These are phyloP conservation scores for Apiospora aurea DNA, from an alignment of 2,329 filamentous ascomycete genomes.

Conservation along the genomic window DNA sequence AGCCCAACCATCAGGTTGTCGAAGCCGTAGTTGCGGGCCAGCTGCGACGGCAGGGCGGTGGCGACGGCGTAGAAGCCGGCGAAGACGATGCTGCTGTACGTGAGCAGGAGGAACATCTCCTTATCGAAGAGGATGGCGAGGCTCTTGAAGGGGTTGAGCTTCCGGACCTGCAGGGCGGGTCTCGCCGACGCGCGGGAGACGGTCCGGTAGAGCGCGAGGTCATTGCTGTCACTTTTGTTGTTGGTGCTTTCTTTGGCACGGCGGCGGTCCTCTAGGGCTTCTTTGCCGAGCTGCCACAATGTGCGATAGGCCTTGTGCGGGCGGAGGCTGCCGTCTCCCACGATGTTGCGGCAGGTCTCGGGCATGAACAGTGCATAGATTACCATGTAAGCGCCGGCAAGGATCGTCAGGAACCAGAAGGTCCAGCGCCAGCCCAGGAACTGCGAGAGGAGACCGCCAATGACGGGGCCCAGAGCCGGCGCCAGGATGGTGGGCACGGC, in stretches of 20 bases:
- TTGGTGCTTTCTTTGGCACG: not conserved
- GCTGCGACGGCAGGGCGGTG: slow-evolving; percentile 41
- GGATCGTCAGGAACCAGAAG: slow-evolving; percentile 37
- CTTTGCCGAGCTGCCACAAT: slow-evolving; percentile 36
- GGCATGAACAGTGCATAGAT: slow-evolving; percentile 42
- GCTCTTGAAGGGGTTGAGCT: slow-evolving; percentile 44
- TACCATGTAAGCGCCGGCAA: slow-evolving; percentile 30
- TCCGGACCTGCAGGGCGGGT: slow-evolving; percentile 29
- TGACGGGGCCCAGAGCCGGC: slow-evolving; percentile 51
- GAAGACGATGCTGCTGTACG: slow-evolving; percentile 43
- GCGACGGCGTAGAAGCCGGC: slow-evolving; percentile 45
- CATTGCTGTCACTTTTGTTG: slow-evolving; percentile 23
- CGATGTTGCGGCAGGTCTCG: slow-evolving; percentile 50
- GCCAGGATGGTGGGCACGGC: slow-evolving; percentile 52
- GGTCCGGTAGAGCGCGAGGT: slow-evolving; percentile 27
- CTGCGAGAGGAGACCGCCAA: slow-evolving; percentile 59
- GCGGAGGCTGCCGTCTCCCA: slow-evolving; percentile 51
- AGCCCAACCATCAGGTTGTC: slow-evolving; percentile 56
- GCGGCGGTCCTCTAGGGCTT: slow-evolving; percentile 23
- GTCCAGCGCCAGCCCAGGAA: slow-evolving; percentile 40
- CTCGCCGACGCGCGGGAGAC: slow-evolving; percentile 29
- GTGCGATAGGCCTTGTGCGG: slow-evolving; percentile 41
- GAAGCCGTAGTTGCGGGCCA: slow-evolving; percentile 57
- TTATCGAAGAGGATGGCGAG: slow-evolving; percentile 45
- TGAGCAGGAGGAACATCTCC: slow-evolving; percentile 46